Base-by-base conservation (phyloP, 1,139 yeast species). In the Ogataea hybrid region DNA sequence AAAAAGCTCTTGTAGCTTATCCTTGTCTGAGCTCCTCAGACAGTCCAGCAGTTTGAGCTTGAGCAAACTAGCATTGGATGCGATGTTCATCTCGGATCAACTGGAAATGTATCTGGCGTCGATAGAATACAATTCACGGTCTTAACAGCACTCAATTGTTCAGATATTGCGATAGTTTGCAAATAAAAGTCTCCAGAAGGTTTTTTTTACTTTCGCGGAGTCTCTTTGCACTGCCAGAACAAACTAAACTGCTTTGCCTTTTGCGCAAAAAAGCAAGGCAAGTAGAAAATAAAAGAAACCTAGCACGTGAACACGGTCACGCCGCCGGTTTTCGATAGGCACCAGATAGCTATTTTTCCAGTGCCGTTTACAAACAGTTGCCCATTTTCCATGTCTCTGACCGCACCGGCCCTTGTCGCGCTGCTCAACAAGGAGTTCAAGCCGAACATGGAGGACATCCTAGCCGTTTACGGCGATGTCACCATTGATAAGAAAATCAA, bases 31-130 rank as follows among this genome's bases (percentile, higher is more conserved):
- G 49, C 75, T 71, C 49, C 89, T 70, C 41, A 84, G 67, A 6
- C 82, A 79, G 53, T 83, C 89, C 28, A 84, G 65, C 12, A 84
- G 65, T 62, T 83, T 84, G 46, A 84, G 69, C 55, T 84, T 75
- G 53, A 83, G 66, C 39, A 84, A 64, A 3, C 89, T 84, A 15
- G 84, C 80, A 52, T 74, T 78, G 16, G 63, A 28, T 2, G 39
- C 43, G 17, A 28, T 5, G 23, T 22, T 34, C 34, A 33, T 32
- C 10, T 31, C 23, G 35, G 32, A 18, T 28, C 15, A 7, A 10
- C 11, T 12, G 32, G 17, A 35, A 21, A 15, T 17, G 10, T 11
- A 6, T 6, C 2, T 9, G 17, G 16, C 30, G 30, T 28, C 15
- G 16, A 9, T 15, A 5, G 8, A 15, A 2, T 5, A 16, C n/a